phyloP scores from a whole-genome alignment of 2,329 filamentous ascomycete species.

The Monilinia fructigena region DNA sequence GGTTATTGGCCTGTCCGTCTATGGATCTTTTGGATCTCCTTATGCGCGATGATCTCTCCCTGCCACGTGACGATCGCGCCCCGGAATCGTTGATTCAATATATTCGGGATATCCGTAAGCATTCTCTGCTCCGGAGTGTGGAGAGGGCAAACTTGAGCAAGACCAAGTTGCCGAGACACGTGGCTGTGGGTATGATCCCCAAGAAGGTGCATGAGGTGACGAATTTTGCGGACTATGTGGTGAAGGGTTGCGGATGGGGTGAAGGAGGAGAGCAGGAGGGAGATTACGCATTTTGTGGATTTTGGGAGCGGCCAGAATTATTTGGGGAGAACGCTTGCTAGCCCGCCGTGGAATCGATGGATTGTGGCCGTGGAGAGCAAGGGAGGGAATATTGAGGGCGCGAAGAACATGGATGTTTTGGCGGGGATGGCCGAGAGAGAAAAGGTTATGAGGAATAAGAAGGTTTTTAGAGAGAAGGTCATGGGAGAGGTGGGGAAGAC shows the following conservation, averaged over 20 bases:
- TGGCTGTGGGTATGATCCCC: conserved; percentile 87
- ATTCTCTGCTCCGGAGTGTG: conserved; percentile 59
- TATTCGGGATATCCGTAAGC: conserved; percentile 65
- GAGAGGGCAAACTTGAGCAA: conserved; percentile 42
- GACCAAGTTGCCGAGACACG: conserved; percentile 62
- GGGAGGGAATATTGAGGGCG: conserved; percentile 81
- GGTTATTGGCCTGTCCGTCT: conserved; percentile 68
- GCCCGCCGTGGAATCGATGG: conserved; percentile 78
- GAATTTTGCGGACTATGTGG: conserved; percentile 84
- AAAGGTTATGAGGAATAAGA: conserved; percentile 78
- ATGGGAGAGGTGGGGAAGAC: conserved; percentile 42
- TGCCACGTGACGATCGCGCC: conserved; percentile 29
- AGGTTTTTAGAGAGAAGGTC: conserved; percentile 57
- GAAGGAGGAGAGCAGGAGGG: conserved; percentile 52
- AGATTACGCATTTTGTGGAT: conserved; percentile 85
- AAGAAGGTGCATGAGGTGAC: conserved; percentile 95
- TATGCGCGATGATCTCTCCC: conserved; percentile 69
- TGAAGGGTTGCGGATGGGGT: conserved; percentile 58
- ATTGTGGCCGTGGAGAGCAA: conserved; percentile 89
- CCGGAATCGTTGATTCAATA: conserved; percentile 64
- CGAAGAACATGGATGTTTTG: conserved; percentile 78
- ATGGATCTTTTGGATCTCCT: conserved; percentile 78
- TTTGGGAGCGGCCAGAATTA: conserved; percentile 98
- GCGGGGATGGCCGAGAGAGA: conserved; percentile 74
- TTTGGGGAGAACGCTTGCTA: conserved; percentile 82